Percentiles rank a stretch among this genome's conserved stretches.
These are phyloP conservation scores for Apodospora peruviana DNA, from an alignment of 495 filamentous ascomycete genomes.

Conservation along the genomic window DNA sequence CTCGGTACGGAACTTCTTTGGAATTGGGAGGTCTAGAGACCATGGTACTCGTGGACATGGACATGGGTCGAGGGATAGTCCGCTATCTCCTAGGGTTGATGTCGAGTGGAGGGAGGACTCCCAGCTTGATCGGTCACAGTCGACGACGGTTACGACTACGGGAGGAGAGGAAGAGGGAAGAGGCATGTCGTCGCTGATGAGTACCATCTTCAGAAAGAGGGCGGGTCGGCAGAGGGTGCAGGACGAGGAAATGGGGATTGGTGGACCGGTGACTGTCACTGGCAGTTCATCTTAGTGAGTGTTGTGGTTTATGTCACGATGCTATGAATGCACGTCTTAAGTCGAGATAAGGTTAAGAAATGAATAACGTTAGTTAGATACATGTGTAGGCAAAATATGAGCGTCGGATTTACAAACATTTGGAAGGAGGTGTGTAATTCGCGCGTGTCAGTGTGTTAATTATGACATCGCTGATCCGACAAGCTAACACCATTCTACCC, in stretches of 20 bases:
- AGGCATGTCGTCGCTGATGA: neutral
- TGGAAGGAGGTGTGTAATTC: no score
- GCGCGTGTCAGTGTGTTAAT: no score
- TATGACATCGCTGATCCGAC: no score
- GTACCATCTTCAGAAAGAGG: neutral
- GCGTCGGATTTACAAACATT: no score
- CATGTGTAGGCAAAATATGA: no score
- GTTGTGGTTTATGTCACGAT: no score
- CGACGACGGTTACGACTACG: neutral
- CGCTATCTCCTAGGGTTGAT: neutral
- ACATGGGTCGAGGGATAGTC: neutral
- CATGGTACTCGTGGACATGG: neutral
- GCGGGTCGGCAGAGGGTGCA: neutral
- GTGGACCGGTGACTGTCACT: neutral
- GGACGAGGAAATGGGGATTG: slow-evolving; percentile 1
- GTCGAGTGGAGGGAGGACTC: neutral
- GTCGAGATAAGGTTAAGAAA: no score
- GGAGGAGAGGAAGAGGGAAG: neutral
- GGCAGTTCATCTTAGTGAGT: no score
- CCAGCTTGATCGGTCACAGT: neutral
- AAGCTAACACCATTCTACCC: no score
- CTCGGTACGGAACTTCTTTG: neutral
- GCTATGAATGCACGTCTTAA: no score
- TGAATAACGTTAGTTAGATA: no score
- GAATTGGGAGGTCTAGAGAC: neutral